Conservation (phyloP, 2,329 filamentous ascomycete genomes). For the Tolypocladium tundrense region DNA sequence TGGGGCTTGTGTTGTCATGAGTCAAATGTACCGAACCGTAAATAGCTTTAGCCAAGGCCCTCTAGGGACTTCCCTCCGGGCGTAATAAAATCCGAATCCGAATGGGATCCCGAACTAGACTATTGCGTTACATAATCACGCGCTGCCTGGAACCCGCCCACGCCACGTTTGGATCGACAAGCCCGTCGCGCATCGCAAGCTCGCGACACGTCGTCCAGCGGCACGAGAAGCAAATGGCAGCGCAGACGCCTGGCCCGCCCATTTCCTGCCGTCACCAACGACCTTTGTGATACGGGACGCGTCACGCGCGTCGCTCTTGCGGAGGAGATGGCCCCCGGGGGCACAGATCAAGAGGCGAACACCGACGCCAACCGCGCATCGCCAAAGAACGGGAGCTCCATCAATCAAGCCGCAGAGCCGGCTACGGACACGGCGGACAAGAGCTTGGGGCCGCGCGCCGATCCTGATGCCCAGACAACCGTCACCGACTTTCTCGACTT, state of each 20-base stretch:
- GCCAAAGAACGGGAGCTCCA: constrained; percentile 15
- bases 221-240: constrained; percentile 6
- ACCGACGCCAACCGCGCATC: constrained; percentile 14
- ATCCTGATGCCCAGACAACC: constrained; percentile 60
- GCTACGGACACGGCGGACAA: constrained; percentile 24
- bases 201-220: constrained; percentile 1
- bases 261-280: not conserved
- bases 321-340: constrained; percentile 16
- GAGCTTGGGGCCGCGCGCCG: constrained; percentile 41
- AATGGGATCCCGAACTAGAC: too few relatives aligned
- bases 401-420: constrained; percentile 14
- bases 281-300: constrained; percentile 1
- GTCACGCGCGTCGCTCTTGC: not conserved
- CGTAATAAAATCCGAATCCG: too few relatives aligned
- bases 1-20: too few relatives aligned
- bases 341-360: constrained; percentile 11
- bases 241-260: constrained; percentile 2
- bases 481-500: constrained; percentile 61
- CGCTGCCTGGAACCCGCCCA: not conserved
- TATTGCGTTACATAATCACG: not conserved
- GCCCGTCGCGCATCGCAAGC: constrained; percentile 2
- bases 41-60: too few relatives aligned
- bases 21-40: too few relatives aligned
- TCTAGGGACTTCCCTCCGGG: too few relatives aligned
- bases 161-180: not conserved